Base-by-base conservation (phyloP, 2,329 filamentous ascomycete genomes). In the Aplosporella prunicola region DNA sequence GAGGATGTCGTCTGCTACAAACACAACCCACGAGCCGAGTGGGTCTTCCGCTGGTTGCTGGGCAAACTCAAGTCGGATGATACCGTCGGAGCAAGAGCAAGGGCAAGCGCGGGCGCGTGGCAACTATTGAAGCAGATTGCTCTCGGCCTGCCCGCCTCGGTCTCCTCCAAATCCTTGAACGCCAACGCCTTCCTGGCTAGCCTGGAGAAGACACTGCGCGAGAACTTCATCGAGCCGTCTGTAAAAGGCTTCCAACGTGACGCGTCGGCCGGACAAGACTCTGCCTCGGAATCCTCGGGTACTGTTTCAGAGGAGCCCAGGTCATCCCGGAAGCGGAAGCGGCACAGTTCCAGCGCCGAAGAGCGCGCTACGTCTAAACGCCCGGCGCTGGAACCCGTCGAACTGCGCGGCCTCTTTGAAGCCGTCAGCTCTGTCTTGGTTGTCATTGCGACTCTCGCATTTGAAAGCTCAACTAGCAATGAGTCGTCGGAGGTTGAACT, bases 131-230 rank as follows among this genome's bases (percentile, higher is more conserved):
- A 67, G 29, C 70, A 69, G 41, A 65, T 81, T 32, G 69, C 84
- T 37, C 63, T 68, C 33, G 63, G 76, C n/a, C 74, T 89, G 13
- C 79, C 83, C 0, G 63, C 77, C 0, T 78, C 81, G 30, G 78
- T 76, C 9, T 66, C 84, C 16, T 82, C 83, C 7, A 77, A 78
- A 41, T 76, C 82, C 4, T 67, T 93, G 5, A 77, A 75, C 15
- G 78, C 87, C 41, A 69, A 79, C 40, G 71, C 75, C 30, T 84
- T 93, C 36, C 61, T 82, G 22, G 59, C 62, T 1, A 72, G 85
- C 8, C 55, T 93, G 27, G 75, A 79, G 48, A 72, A 76, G 48
- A 74, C 79, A 0, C 59, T 87, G 32, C 68, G 74, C 32, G 80
- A 86, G 33, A 51, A 53, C 43, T 57, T 40, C 25, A 18, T 31